Conservation (phyloP, 2,329 filamentous ascomycete species). For the Lecanicillium sp. region DNA sequence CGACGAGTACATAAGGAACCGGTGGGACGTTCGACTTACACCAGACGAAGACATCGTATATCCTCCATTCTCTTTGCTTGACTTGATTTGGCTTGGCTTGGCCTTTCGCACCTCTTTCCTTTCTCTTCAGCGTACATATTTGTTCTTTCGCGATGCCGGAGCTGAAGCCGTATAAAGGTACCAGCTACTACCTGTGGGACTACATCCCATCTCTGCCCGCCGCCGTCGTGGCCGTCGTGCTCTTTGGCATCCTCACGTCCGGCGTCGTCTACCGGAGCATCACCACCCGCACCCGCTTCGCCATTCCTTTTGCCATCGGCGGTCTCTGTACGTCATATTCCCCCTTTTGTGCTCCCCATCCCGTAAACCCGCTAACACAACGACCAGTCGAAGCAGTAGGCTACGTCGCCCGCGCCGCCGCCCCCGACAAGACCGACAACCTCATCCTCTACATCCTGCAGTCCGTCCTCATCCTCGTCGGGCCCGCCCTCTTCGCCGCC, state of each 20-base stretch:
- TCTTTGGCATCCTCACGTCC: conserved; percentile 38
- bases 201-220: conserved; percentile 39
- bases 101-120: background rate
- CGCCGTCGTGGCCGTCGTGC: conserved; percentile 37
- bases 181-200: conserved; percentile 28
- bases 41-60: too few relatives aligned
- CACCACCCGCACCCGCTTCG: conserved; percentile 43
- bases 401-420: conserved; percentile 29
- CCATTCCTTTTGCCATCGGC: conserved; percentile 42
- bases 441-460: conserved; percentile 37
- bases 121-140: too few relatives aligned
- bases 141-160: conserved; percentile 21
- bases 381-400: conserved; percentile 38
- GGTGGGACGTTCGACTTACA: background rate
- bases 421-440: conserved; percentile 23
- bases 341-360: background rate
- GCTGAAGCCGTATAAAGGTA: conserved; percentile 23
- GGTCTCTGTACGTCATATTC: conserved; percentile 36
- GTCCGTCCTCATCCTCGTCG: conserved; percentile 38
- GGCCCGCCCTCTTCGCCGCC: conserved; percentile 43
- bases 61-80: too few relatives aligned
- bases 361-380: conserved; percentile 17
- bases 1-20: too few relatives aligned
- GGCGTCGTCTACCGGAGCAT: conserved; percentile 39
- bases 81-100: too few relatives aligned